Evolutionary conservation across 345 rosid genomes (phyloP).

Genomic region (Salix exigua): DNA sequence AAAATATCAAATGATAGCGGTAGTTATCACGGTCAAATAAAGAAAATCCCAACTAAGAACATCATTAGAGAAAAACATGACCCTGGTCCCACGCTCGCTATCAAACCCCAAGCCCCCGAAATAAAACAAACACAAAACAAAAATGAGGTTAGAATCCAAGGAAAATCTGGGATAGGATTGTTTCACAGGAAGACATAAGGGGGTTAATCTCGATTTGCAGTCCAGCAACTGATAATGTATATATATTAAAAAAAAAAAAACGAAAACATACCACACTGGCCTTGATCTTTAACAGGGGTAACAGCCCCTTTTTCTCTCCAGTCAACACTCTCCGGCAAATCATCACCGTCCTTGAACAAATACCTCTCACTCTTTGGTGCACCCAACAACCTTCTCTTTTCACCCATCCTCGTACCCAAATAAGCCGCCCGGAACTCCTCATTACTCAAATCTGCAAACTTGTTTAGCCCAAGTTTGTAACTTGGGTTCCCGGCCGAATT

Average conservation of each 20-base stretch:
- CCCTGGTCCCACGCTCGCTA: background rate
- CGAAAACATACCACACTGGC: slow-evolving; percentile 23
- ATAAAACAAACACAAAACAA: background rate
- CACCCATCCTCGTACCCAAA: slow-evolving; percentile 40
- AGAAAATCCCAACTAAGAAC: background rate
- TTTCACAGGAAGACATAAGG: background rate
- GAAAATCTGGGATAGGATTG: background rate
- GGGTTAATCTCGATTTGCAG: background rate
- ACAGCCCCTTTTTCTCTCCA: slow-evolving; percentile 32
- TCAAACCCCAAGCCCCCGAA: background rate
- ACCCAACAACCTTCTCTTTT: background rate
- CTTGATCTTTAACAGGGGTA: slow-evolving; percentile 27
- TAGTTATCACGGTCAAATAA: background rate
- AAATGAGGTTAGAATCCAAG: background rate
- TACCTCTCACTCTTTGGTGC: slow-evolving; percentile 5
- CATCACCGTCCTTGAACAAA: slow-evolving; percentile 7
- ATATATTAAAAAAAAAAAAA: background rate
- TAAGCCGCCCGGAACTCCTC: slow-evolving; percentile 44
- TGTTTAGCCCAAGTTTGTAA: slow-evolving; percentile 52
- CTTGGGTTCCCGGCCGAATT: slow-evolving; percentile 36
- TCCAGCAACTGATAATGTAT: background rate
- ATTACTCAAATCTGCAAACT: slow-evolving; percentile 61
- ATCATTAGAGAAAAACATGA: background rate
- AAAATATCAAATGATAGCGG: background rate
- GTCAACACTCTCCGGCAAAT: slow-evolving; percentile 23